phyloP scores from a whole-genome alignment of 2,329 filamentous ascomycete species.

The Fulvia fulva region DNA sequence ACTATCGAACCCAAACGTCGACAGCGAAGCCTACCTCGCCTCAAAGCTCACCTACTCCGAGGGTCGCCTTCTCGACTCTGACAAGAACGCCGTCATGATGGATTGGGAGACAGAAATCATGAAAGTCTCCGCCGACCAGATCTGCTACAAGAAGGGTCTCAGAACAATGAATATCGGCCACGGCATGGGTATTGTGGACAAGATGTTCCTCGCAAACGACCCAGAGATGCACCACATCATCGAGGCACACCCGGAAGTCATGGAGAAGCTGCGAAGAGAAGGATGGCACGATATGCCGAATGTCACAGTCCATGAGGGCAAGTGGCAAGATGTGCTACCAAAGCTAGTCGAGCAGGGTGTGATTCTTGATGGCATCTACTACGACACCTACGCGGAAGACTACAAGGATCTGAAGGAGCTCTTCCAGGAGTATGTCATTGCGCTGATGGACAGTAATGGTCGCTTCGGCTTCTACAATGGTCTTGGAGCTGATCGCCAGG shows the following conservation, averaged over 20 bases:
- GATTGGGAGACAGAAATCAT: conserved; percentile 51
- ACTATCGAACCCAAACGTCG: conserved; percentile 37
- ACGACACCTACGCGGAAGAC: conserved; percentile 95
- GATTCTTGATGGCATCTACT: conserved; percentile 65
- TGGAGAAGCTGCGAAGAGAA: conserved; percentile 43
- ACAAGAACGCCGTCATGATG: conserved; percentile 52
- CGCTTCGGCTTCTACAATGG: conserved; percentile 66
- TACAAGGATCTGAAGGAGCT: conserved; percentile 81
- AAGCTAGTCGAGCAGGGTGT: conserved; percentile 42
- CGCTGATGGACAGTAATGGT: conserved; percentile 61
- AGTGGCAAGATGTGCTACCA: conserved; percentile 49
- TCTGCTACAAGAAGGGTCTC: conserved; percentile 38
- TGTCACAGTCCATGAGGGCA: conserved; percentile 47
- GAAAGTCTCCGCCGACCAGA: conserved; percentile 42
- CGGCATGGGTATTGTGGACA: conserved; percentile 51
- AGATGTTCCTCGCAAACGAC: conserved; percentile 42
- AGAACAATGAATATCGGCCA: conserved; percentile 49
- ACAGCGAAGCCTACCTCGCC: conserved; percentile 47
- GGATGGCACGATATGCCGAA: conserved; percentile 49
- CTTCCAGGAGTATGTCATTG: conserved; percentile 82
- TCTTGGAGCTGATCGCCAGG: conserved; percentile 82
- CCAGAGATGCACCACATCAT: conserved; percentile 48
- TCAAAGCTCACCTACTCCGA: conserved; percentile 47
- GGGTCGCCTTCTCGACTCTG: conserved; percentile 46
- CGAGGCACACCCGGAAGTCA: conserved; percentile 49